Evolutionary conservation across 1,139 yeast species (phyloP).

Genomic region (Casaregolazyma lundiana): DNA sequence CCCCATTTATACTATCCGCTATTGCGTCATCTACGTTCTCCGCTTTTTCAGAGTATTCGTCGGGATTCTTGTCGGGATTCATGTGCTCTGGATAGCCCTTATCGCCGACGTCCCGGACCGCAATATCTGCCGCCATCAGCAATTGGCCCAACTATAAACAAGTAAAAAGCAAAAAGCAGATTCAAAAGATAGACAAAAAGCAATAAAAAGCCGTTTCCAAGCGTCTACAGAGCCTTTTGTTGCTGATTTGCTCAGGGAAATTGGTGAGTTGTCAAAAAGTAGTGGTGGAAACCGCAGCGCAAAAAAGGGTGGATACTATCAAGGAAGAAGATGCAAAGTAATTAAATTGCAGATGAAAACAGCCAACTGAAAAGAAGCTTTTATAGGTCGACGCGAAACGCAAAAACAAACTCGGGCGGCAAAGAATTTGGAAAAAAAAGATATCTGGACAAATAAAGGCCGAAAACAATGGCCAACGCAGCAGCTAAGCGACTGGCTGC

Average conservation of each 20-base stretch:
- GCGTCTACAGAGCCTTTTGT: not conserved
- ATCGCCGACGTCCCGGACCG: not conserved
- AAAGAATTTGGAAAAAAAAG: no score
- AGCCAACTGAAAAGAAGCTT: no score
- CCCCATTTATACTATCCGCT: not conserved
- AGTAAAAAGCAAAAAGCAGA: not conserved
- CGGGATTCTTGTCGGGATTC: not conserved
- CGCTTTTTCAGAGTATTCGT: not conserved
- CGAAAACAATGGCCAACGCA: constrained; percentile 57
- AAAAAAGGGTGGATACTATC: not conserved
- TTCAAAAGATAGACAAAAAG: not conserved
- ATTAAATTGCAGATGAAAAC: no score
- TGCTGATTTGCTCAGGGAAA: not conserved
- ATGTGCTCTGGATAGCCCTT: not conserved
- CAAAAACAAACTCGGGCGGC: no score
- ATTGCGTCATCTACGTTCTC: not conserved
- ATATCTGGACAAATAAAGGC: no score
- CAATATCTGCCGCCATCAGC: not conserved
- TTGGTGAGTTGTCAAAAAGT: not conserved
- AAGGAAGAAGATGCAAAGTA: no score
- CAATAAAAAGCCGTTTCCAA: not conserved
- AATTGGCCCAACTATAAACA: not conserved
- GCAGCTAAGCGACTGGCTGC: constrained; percentile 67
- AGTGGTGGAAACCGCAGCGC: not conserved
- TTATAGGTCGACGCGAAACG: no score